Percentiles rank a stretch among this genome's conserved stretches.
These are phyloP conservation scores for Arthrinium puccinioides DNA, from an alignment of 2,329 filamentous ascomycete species.

Conservation along the genomic window DNA sequence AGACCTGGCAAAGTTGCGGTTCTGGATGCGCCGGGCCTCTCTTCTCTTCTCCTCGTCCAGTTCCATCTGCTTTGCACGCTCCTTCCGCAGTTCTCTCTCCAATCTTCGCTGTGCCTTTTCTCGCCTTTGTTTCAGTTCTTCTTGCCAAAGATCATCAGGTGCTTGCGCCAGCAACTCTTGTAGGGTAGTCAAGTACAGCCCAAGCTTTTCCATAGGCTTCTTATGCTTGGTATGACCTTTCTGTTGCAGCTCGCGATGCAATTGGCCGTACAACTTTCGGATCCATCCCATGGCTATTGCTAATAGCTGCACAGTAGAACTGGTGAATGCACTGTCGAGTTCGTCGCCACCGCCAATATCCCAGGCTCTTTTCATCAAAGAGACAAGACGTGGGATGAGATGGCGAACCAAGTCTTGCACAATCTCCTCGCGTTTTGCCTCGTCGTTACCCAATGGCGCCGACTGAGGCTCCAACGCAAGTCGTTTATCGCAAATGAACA, in stretches of 20 bases:
- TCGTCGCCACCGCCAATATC: constrained; percentile 12
- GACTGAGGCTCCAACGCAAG: constrained; percentile 4
- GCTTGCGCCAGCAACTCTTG: constrained; percentile 1
- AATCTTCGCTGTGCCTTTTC: constrained; percentile 8
- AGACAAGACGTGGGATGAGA: constrained; percentile 18
- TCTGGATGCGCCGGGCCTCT: constrained; percentile 9
- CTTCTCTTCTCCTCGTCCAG: constrained; percentile 8
- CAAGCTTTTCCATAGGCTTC: constrained; percentile 1
- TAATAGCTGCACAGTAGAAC: constrained; percentile 14
- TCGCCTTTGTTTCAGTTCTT: constrained; percentile 8
- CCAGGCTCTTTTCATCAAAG: constrained; percentile 17
- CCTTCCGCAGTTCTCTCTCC: constrained; percentile 2
- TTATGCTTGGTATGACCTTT: constrained; percentile 3
- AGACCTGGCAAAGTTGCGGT: constrained; percentile 14
- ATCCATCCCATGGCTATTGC: constrained; percentile 15
- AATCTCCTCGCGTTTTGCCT: constrained; percentile 11
- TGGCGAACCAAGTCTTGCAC: constrained; percentile 13
- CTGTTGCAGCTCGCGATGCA: constrained; percentile 11
- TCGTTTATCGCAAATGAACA: constrained; percentile 13
- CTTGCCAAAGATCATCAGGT: constrained; percentile 8
- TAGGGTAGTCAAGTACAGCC: neutral
- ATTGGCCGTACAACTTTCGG: constrained; percentile 11
- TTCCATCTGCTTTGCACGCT: neutral
- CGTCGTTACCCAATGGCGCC: constrained; percentile 3
- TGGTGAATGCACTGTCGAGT: constrained; percentile 18